A percentile compares a stretch with the other conserved stretches of the same genome.
Conservation (phyloP, 2,329 filamentous ascomycete genomes). For the Cladophialophora chaetospira region DNA sequence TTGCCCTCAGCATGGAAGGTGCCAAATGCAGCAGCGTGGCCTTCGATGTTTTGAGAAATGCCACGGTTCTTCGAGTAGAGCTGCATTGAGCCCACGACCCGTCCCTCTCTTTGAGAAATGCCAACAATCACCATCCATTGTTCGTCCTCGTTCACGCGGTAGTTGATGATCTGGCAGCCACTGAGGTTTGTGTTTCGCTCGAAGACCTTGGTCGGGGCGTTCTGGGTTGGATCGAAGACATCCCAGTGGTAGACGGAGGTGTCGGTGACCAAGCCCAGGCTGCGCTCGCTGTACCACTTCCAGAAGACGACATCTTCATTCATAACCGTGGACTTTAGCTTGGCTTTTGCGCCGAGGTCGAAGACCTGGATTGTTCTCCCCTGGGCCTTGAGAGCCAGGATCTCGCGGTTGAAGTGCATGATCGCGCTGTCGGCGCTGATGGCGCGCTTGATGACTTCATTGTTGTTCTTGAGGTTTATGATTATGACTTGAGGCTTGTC, state of each 20-base stretch:
- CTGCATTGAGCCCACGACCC: conserved; percentile 95
- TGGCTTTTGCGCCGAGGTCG: conserved; percentile 87
- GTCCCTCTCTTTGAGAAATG: conserved; percentile 89
- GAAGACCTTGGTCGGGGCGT: conserved; percentile 84
- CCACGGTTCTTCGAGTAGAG: conserved; percentile 94
- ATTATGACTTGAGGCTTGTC: conserved; percentile 93
- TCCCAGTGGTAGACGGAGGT: conserved; percentile 96
- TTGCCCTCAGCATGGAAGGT: conserved; percentile 86
- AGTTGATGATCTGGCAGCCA: conserved; percentile 99
- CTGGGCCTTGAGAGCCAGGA: conserved; percentile 95
- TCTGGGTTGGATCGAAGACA: conserved; percentile 80
- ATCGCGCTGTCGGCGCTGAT: conserved; percentile 99
- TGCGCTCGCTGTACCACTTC: conserved; percentile 96
- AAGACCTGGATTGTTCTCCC: conserved; percentile 96
- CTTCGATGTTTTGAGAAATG: conserved; percentile 97
- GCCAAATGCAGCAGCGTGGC: conserved; percentile 92
- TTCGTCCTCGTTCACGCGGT: conserved; percentile 90
- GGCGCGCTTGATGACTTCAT: conserved; percentile 89
- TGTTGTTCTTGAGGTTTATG: conserved; percentile 94
- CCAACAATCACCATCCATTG: conserved; percentile 99
- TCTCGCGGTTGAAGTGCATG: conserved; percentile 96
- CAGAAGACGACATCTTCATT: conserved; percentile 97
- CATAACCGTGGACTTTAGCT: conserved; percentile 96
- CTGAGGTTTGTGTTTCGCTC: conserved; percentile 88
- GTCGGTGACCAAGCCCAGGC: conserved; percentile 87